Evolutionary conservation across 1,139 yeast species (phyloP), one percentile per base, ranked within the genome.

Genomic region (Saccharomyces hybrid): DNA sequence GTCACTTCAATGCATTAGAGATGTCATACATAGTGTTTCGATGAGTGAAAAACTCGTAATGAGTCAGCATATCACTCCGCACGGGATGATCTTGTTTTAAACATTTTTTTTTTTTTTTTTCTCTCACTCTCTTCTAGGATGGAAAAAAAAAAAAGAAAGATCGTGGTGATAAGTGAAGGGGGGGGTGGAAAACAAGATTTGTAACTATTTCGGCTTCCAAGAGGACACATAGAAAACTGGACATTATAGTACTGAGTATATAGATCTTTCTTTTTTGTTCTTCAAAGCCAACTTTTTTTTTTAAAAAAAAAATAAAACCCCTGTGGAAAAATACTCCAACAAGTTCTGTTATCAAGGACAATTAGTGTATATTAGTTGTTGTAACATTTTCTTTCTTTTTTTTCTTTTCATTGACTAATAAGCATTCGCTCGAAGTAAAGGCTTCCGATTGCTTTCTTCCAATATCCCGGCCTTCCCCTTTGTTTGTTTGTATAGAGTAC

Each of bases 281-380:
- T 38, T 38, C 5, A 16, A 38, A 38, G 5, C 23, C 11, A 38
- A 34, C 19, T 19, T 19, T 19, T 19, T 19, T 19, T 19, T 19
- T 16, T 16, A 38, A 38, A 19, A 38, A 16, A 19, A 38, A 38
- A 3, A 19, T 2, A 19, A 19, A 19, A 19, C 16, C n/a, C 44
- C n/a, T 13, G 11, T 6, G 44, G 44, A 4, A 38, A 38, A 38
- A 19, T 3, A 38, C 25, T 38, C 1, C 25, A 38, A 19, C 25
- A 38, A 38, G 44, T 38, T 38, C 44, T 38, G 25, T 38, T 38
- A 38, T 38, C 44, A 38, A 14, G 25, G 44, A 19, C 13, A 38
- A 38, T 38, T 38, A 38, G 44, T 38, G 44, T 38, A 38, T 38
- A 38, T 38, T 38, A 38, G 44, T 16, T 38, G 44, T 38, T 38